phyloP scores from a whole-genome alignment of 495 filamentous ascomycete species.

The Margaritispora aquatica region DNA sequence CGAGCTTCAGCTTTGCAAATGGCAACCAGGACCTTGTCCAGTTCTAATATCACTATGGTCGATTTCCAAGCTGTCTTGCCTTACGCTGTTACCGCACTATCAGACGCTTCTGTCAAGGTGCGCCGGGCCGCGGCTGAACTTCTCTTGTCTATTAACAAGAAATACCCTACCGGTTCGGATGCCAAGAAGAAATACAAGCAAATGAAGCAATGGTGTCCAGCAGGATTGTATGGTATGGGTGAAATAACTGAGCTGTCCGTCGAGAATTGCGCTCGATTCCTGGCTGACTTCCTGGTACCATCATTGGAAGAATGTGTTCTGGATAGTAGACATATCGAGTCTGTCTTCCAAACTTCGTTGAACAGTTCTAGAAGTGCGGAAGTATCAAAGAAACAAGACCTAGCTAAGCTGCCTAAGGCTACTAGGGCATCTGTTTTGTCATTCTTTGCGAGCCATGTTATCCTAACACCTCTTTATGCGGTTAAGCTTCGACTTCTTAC shows the following conservation, averaged over 20 bases:
- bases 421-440: constrained; percentile 57
- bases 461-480: constrained; percentile 55
- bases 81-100: constrained; percentile 65
- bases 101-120: constrained; percentile 66
- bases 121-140: constrained; percentile 68
- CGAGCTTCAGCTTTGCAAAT: constrained; percentile 60
- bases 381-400: constrained; percentile 36
- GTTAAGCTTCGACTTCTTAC: constrained; percentile 64
- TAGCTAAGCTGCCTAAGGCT: constrained; percentile 52
- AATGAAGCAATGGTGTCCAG: constrained; percentile 40
- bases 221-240: constrained; percentile 51
- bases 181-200: constrained; percentile 20
- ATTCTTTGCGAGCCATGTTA: constrained; percentile 70
- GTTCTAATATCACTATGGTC: constrained; percentile 36
- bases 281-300: constrained; percentile 59
- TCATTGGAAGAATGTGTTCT: constrained; percentile 77
- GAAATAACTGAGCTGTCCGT: constrained; percentile 46
- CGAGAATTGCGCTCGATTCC: constrained; percentile 49
- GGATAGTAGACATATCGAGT: constrained; percentile 58
- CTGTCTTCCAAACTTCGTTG: constrained; percentile 51
- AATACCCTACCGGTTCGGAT: constrained; percentile 24
- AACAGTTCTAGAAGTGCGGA: constrained; percentile 33
- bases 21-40: constrained; percentile 46
- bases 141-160: constrained; percentile 36
- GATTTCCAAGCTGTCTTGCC: constrained; percentile 76